Evolutionary conservation across 805 yeast species (phyloP).

Genomic region (Candida railenensis): DNA sequence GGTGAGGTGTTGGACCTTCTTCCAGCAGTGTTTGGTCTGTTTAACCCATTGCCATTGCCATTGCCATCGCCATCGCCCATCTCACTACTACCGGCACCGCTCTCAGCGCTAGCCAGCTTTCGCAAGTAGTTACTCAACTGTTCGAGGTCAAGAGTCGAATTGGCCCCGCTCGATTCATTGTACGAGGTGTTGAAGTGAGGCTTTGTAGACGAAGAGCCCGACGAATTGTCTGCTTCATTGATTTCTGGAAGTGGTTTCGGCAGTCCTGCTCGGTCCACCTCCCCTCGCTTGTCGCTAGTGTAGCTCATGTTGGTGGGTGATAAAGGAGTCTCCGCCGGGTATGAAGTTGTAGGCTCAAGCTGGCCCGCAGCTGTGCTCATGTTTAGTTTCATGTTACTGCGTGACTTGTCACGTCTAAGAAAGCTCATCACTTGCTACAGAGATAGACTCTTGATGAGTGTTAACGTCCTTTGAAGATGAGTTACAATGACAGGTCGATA

Average conservation of each 20-base stretch:
- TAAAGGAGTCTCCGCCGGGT: background rate
- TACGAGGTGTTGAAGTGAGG: slow-evolving; percentile 2
- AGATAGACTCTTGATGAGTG: background rate
- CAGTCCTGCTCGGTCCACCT: background rate
- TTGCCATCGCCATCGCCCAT: background rate
- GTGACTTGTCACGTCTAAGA: slow-evolving; percentile 6
- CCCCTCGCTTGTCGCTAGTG: background rate
- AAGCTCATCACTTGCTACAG: slow-evolving; percentile 3
- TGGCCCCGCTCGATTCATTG: background rate
- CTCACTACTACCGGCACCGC: background rate
- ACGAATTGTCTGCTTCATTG: background rate
- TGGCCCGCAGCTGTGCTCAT: slow-evolving; percentile 5
- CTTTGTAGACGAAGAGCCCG: background rate
- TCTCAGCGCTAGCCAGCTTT: too few relatives aligned
- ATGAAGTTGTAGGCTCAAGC: background rate
- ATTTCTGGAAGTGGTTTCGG: background rate
- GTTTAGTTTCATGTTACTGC: slow-evolving; percentile 1
- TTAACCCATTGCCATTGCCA: background rate
- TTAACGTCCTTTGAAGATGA: background rate
- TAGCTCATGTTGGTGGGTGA: slow-evolving; percentile 4
- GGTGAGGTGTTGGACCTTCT: background rate
- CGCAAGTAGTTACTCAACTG: background rate
- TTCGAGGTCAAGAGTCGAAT: background rate
- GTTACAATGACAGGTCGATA: background rate
- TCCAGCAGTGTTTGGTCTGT: background rate